These are phyloP conservation scores for Dalbergia cochinchinensis DNA, from an alignment of 306 rosid genomes.

Conservation along the genomic window DNA sequence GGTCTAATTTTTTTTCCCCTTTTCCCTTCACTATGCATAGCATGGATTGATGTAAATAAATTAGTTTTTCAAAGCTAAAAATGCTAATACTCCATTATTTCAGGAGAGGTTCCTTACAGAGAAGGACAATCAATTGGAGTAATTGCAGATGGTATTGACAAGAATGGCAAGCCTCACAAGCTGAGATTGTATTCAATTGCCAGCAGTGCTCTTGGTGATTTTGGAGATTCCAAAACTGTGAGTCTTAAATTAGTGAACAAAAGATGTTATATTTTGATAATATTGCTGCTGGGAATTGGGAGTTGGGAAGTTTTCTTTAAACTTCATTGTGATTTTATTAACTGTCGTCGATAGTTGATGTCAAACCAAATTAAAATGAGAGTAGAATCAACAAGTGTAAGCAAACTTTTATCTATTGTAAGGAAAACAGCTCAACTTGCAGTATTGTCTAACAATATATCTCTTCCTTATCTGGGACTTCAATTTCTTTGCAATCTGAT, in stretches of 20 bases:
- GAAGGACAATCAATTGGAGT: constrained; percentile 98
- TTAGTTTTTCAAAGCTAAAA: background rate
- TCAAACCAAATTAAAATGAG: background rate
- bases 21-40: background rate
- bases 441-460: background rate
- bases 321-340: no score
- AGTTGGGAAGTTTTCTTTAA: background rate
- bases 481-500: constrained; percentile 36
- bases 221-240: constrained; percentile 95
- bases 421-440: background rate
- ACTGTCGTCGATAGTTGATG: background rate
- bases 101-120: constrained; percentile 96
- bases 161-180: constrained; percentile 95
- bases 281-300: background rate
- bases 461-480: background rate
- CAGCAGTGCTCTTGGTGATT: constrained; percentile 94
- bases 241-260: constrained; percentile 35
- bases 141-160: constrained; percentile 85
- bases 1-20: constrained; percentile 16
- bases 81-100: constrained; percentile 21
- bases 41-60: background rate
- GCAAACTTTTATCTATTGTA: background rate
- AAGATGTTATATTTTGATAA: background rate
- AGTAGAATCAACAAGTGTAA: background rate
- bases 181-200: constrained; percentile 90